Base-by-base conservation (phyloP, 2,329 filamentous ascomycete genomes). In the Phialocephala subalpina region DNA sequence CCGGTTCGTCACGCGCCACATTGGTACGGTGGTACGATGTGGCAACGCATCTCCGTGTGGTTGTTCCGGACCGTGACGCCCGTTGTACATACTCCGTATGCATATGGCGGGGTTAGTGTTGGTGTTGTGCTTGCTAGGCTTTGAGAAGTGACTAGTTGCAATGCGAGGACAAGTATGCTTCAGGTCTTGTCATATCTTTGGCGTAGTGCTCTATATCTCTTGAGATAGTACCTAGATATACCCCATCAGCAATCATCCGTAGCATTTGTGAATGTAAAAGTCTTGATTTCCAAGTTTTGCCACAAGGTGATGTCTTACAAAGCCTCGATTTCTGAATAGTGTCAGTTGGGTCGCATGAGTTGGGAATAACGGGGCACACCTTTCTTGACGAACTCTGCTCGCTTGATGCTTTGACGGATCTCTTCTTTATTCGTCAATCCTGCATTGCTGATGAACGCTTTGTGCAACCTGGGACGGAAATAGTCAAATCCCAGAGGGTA, bases 361-460 rank as follows among this genome's bases (percentile, higher is more conserved):
- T 36, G 33, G 53, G 27, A 57, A 1, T 40, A 62, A 64, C 14
- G 36, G 35, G 25, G 66, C 76, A 64, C 75, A 93, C 93, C 93
- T 84, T 97, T 97, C 80, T 93, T 97, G 3, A 98, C 93, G 78
- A 92, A 97, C 71, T 97, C 88, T 0, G 94, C 95, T 67, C 90
- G 84, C 47, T 87, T 84, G 63, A 99, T 93, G 0, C 89, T 92
- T 67, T 89, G 84, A 49, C 84, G 85, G 58, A 99, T 97, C 73
- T 92, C 85, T 8, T 86, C 87, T 68, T 95, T 90, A 71, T 96
- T 89, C 1, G 82, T 84, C 65, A 97, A 76, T 47, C 84, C 79
- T 1, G 90, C 87, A 72, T 97, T 93, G 56, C 88, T 87, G 71
- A 90, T 87, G 80, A 98, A 99, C 0, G 95, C 95, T 67, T 89